Evolutionary conservation across 331 rosid genomes (phyloP), one percentile per base, ranked within the genome.

Genomic region (Acacia pycnantha): DNA sequence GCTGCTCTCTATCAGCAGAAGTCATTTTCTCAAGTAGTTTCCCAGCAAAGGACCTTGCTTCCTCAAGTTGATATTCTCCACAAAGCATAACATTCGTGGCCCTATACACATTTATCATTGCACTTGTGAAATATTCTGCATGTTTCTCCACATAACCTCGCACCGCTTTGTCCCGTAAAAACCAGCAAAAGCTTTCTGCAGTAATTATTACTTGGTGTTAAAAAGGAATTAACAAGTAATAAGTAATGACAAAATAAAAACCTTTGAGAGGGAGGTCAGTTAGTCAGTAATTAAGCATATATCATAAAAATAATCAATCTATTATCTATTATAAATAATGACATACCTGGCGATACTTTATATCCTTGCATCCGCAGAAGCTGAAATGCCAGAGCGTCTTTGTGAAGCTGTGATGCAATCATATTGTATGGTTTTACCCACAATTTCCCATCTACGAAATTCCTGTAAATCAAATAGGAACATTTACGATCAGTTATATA

Each of bases 311-410:
- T 50, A 50, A 50, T 18, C n/a, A 16, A 50, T 50, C 56, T 16
- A 50, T 50, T 22, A 56, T 56, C 24, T 26, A 61, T 6, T 40
- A 27, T 62, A 40, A 1, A 40, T 61, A 61, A 14, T 62, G 69
- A 5, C 3, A 35, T 68, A 86, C 89, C 12, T 14, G 87, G 83
- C 37, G 85, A 84, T 54, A 87, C 70, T 29, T 3, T 48, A 11
- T 74, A 79, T 56, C 88, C 87, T 54, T 81, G 80, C 74, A 79
- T 78, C 41, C 89, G 58, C 4, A 88, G 81, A 37, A 85, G 78
- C 53, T 64, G 73, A 80, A 88, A 88, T 24, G 91, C 91, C 6
- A 88, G 41, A 9, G 79, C 29, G 40, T 85, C 84, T 66, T 88
- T 85, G 51, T 79, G 74, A 27, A 85, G 81, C 51, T 83, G 87